These are phyloP conservation scores for Epichloe bromicola DNA, from an alignment of 2,329 filamentous ascomycete genomes.

Conservation along the genomic window DNA sequence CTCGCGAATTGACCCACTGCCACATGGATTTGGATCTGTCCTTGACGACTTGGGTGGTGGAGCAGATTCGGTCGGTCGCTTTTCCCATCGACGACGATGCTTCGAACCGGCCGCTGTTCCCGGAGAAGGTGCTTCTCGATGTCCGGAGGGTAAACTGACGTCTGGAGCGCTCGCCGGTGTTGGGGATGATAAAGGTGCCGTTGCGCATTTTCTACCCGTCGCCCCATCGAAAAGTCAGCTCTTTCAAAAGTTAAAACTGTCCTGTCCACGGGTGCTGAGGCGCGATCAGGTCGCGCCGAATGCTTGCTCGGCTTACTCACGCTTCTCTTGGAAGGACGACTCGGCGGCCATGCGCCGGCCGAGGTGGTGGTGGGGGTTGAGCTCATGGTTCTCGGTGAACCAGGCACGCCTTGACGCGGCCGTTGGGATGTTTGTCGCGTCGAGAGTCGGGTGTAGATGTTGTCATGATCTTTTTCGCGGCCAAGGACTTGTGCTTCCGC, in stretches of 20 bases:
- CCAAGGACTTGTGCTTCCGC: too few species aligned
- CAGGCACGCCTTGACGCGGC: slow-evolving; percentile 8
- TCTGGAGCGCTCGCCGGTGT: slow-evolving; percentile 72
- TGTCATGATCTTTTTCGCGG: slow-evolving; percentile 1
- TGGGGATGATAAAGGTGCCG: slow-evolving; percentile 75
- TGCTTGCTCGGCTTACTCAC: slow-evolving; percentile 19
- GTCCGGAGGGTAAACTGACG: slow-evolving; percentile 66
- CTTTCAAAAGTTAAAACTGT: neutral
- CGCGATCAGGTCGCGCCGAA: neutral
- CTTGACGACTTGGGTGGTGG: slow-evolving; percentile 8
- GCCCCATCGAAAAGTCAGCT: neutral
- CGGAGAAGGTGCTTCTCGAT: slow-evolving; percentile 18
- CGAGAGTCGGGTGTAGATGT: neutral
- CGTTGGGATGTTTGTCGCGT: neutral
- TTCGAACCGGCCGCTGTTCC: slow-evolving; percentile 13
- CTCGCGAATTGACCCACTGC: slow-evolving; percentile 55
- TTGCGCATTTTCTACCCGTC: slow-evolving; percentile 56
- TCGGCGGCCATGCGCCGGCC: slow-evolving; percentile 27
- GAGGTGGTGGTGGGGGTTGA: slow-evolving; percentile 18
- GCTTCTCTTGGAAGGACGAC: slow-evolving; percentile 31
- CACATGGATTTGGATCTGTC: slow-evolving; percentile 29
- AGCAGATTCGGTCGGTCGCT: slow-evolving; percentile 8
- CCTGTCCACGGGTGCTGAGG: neutral
- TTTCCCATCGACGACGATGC: slow-evolving; percentile 10
- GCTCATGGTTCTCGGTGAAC: slow-evolving; percentile 25